phyloP scores from a whole-genome alignment of 2,329 filamentous ascomycete genomes.

The Pyrenochaeta sp. region DNA sequence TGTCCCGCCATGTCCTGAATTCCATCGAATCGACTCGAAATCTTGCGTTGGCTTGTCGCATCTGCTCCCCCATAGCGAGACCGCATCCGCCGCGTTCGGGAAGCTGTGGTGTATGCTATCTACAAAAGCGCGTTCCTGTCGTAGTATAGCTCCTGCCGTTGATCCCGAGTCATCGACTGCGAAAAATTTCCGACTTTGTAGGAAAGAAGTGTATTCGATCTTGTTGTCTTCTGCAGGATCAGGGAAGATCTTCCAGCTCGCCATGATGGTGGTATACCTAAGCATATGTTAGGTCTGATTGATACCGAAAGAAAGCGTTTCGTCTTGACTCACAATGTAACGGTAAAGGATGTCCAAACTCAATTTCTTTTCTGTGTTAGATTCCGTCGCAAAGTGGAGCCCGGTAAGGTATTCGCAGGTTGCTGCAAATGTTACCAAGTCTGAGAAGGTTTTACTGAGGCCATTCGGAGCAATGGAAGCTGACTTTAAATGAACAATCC shows the following conservation, averaged over 20 bases:
- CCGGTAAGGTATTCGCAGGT: too few species aligned
- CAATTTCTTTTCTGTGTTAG: background rate
- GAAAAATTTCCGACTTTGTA: slow-evolving; percentile 37
- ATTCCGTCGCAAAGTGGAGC: background rate
- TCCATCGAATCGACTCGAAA: slow-evolving; percentile 20
- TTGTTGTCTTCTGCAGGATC: slow-evolving; percentile 6
- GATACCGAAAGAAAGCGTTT: background rate
- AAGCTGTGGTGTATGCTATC: slow-evolving; percentile 15
- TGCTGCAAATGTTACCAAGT: too few species aligned
- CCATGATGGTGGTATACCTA: slow-evolving; percentile 12
- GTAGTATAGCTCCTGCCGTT: slow-evolving; percentile 26
- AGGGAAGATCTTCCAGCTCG: slow-evolving; percentile 24
- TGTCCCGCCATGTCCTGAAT: slow-evolving; percentile 25
- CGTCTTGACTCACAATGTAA: background rate
- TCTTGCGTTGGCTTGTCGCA: slow-evolving; percentile 26
- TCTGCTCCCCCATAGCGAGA: slow-evolving; percentile 30
- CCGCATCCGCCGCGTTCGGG: slow-evolving; percentile 15
- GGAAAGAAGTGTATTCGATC: slow-evolving; percentile 19
- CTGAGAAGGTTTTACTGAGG: too few species aligned
- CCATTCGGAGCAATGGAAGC: background rate
- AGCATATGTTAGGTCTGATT: background rate
- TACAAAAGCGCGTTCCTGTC: slow-evolving; percentile 28
- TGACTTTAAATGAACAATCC: background rate
- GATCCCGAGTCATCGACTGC: slow-evolving; percentile 47
- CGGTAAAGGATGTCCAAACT: background rate